Evolutionary conservation across 2,329 filamentous ascomycete genomes (phyloP).

Genomic region (Phialophora expanda): DNA sequence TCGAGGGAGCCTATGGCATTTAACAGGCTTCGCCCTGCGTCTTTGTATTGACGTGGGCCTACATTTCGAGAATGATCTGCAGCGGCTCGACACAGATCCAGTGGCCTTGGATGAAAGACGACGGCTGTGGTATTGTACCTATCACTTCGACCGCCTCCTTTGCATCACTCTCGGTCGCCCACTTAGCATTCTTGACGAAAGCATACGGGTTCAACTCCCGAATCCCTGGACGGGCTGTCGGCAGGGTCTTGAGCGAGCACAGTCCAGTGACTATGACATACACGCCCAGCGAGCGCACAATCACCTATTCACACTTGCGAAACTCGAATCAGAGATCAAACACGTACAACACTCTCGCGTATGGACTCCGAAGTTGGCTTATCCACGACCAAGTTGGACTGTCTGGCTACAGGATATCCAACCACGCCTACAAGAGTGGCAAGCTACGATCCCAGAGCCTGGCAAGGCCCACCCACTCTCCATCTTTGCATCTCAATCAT

Average conservation of each 20-base stretch:
- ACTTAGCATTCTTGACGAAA: constrained; percentile 47
- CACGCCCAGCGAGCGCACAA: constrained; percentile 42
- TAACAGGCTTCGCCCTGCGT: constrained; percentile 45
- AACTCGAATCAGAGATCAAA: constrained; percentile 46
- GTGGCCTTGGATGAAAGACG: constrained; percentile 40
- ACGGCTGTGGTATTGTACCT: constrained; percentile 41
- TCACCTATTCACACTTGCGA: constrained; percentile 42
- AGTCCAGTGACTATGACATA: constrained; percentile 41
- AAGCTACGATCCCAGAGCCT: constrained; percentile 41
- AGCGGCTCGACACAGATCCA: constrained; percentile 37
- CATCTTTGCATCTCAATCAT: constrained; percentile 43
- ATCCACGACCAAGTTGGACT: constrained; percentile 42
- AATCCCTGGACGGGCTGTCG: constrained; percentile 33
- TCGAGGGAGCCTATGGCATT: constrained; percentile 45
- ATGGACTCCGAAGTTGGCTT: constrained; percentile 41
- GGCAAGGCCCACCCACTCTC: constrained; percentile 39
- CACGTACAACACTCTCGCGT: constrained; percentile 44
- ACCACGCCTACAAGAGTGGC: constrained; percentile 44
- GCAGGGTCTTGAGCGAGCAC: constrained; percentile 13
- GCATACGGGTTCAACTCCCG: constrained; percentile 38
- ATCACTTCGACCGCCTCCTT: constrained; percentile 51
- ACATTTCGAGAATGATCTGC: constrained; percentile 43
- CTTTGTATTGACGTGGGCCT: constrained; percentile 45
- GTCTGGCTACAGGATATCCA: constrained; percentile 43
- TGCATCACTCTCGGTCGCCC: constrained; percentile 50